These are phyloP conservation scores for Papilionanthe hybrid DNA, from an alignment of 116 monocot species.

Conservation along the genomic window DNA sequence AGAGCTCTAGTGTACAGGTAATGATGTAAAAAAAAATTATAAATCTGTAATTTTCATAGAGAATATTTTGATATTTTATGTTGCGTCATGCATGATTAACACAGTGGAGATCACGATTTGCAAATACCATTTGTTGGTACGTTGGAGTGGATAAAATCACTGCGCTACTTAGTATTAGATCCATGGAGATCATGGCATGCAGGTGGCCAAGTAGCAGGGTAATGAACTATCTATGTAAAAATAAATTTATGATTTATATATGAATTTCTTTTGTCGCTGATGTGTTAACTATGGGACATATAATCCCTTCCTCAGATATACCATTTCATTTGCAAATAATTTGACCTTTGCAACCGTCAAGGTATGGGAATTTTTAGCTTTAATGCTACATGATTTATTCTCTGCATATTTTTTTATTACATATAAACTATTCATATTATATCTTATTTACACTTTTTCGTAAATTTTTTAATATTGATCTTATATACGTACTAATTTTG, in stretches of 20 bases:
- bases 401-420: not conserved
- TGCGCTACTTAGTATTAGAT: constrained; percentile 28
- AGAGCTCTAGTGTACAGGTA: constrained; percentile 11
- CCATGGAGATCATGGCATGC: constrained; percentile 47
- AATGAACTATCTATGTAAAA: not conserved
- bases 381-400: not conserved
- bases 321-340: constrained; percentile 41
- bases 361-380: constrained; percentile 13
- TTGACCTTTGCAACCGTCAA: constrained; percentile 61
- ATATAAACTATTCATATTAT: not conserved
- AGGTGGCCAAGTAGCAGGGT: constrained; percentile 44
- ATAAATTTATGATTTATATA: not conserved
- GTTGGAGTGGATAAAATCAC: constrained; percentile 40
- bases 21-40: not conserved
- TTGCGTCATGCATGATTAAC: not conserved
- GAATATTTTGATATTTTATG: not conserved
- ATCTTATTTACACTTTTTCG: not conserved
- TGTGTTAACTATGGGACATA: not conserved
- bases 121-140: constrained; percentile 22
- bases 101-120: constrained; percentile 44
- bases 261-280: not conserved
- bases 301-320: constrained; percentile 32
- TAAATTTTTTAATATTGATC: not conserved
- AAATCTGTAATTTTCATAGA: not conserved
- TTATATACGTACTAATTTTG: not conserved